phyloP scores from a whole-genome alignment of 768 basidiomycete genomes.

The Lactarius tabidus region DNA sequence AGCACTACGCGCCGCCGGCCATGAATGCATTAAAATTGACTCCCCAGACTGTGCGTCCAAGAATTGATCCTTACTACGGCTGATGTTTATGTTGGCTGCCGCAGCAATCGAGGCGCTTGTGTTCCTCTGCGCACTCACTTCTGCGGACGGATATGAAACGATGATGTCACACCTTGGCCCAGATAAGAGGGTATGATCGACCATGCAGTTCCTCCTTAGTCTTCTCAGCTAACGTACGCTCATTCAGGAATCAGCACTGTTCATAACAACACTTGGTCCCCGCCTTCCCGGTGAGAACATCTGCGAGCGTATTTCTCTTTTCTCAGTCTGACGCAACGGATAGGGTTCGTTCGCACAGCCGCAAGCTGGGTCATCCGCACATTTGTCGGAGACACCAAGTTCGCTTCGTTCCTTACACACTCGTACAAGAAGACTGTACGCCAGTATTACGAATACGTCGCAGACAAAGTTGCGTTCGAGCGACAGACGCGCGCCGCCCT shows the following conservation, averaged over 20 bases:
- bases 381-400: slow-evolving; percentile 16
- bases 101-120: slow-evolving; percentile 7
- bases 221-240: background rate
- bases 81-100: background rate
- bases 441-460: slow-evolving; percentile 15
- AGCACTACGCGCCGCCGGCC: slow-evolving; percentile 37
- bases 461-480: slow-evolving; percentile 10
- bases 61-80: background rate
- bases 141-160: slow-evolving; percentile 22
- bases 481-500: slow-evolving; percentile 25
- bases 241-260: slow-evolving; percentile 21
- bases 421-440: slow-evolving; percentile 12
- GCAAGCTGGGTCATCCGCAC: slow-evolving; percentile 8
- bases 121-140: slow-evolving; percentile 15
- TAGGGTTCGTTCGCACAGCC: slow-evolving; percentile 18
- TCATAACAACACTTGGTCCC: slow-evolving; percentile 20
- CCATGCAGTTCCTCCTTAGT: background rate
- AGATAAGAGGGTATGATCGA: slow-evolving; percentile 14
- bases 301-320: background rate
- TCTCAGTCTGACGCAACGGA: background rate
- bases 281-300: slow-evolving; percentile 12
- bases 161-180: slow-evolving; percentile 22
- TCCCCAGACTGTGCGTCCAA: slow-evolving; percentile 29
- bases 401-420: slow-evolving; percentile 11
- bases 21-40: slow-evolving; percentile 39